Conservation (phyloP, 2,329 filamentous ascomycete genomes). For the Trichophyton verrucosum region DNA sequence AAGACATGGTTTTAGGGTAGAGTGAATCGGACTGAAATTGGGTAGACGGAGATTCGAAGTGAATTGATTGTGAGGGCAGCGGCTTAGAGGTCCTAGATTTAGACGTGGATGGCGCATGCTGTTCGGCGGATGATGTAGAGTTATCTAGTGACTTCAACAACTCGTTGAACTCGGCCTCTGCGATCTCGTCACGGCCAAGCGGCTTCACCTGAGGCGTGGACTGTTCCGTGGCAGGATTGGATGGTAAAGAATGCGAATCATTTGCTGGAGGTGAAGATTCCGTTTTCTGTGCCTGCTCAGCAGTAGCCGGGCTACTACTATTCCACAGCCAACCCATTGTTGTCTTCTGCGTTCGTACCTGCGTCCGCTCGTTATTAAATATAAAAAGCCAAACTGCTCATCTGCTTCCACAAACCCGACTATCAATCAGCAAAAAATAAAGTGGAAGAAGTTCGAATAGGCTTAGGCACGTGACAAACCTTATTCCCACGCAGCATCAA, state of each 20-base stretch:
- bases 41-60: constrained; percentile 13
- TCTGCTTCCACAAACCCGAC: no score
- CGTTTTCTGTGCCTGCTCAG: not conserved
- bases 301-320: not conserved
- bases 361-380: not conserved
- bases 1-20: constrained; percentile 74
- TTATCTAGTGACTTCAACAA: constrained; percentile 40
- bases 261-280: not conserved
- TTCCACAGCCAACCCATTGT: constrained; percentile 39
- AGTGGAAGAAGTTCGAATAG: not conserved
- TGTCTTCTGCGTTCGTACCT: constrained; percentile 1
- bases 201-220: not conserved
- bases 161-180: constrained; percentile 43
- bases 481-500: not conserved
- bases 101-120: constrained; percentile 10
- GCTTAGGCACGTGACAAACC: not conserved
- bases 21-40: constrained; percentile 51
- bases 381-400: no score
- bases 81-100: constrained; percentile 17
- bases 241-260: not conserved
- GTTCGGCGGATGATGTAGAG: constrained; percentile 12
- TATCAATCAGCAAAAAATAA: not conserved
- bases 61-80: constrained; percentile 4
- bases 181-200: constrained; percentile 32
- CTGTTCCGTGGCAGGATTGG: not conserved